Conservation (phyloP, 257 asterid genomes). For the Solanum paucissectum region DNA sequence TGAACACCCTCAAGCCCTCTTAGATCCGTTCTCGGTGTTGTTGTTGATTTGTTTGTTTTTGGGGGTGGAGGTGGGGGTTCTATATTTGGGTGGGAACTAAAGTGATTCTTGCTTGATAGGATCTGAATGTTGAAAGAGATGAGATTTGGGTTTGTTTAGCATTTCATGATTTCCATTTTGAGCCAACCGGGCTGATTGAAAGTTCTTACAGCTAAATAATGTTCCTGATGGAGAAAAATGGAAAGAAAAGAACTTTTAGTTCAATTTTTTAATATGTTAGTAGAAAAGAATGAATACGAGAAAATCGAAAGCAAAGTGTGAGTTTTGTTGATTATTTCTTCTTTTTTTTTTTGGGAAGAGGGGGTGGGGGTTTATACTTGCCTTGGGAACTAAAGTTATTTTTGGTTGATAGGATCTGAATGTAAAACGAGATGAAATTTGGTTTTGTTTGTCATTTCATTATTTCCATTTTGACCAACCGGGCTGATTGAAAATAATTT, state of each 20-base stretch:
- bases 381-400: background rate
- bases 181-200: background rate
- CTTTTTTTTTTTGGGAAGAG: too few species aligned
- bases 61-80: background rate
- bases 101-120: background rate
- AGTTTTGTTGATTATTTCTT: background rate
- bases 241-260: background rate
- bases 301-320: background rate
- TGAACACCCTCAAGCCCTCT: too few species aligned
- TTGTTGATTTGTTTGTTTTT: background rate
- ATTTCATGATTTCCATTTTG: background rate
- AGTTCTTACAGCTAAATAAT: background rate
- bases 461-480: background rate
- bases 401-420: background rate
- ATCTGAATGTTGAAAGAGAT: background rate
- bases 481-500: too few species aligned
- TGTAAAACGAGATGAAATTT: background rate
- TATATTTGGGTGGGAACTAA: background rate
- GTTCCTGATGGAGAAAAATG: background rate
- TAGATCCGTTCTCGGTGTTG: background rate
- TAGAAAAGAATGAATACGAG: background rate
- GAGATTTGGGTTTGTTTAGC: background rate
- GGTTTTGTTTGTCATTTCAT: background rate
- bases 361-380: too few species aligned
- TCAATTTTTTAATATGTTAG: background rate